Conservation (phyloP, 2,329 filamentous ascomycete species). For the Pestalotiopsis sp. region DNA sequence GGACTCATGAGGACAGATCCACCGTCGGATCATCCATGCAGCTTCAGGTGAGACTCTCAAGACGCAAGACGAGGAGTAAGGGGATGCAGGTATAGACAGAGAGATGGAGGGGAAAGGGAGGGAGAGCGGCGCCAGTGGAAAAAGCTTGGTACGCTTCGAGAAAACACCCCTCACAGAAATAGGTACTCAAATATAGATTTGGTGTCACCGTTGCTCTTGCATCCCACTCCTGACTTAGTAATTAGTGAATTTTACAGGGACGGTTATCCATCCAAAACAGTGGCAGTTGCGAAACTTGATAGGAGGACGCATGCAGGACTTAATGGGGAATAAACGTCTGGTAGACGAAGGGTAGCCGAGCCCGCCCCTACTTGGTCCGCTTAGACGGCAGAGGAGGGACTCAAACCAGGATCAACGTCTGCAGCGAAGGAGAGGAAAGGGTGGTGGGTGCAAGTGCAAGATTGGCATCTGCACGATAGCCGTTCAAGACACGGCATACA, state of each 20-base stretch:
- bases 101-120: neutral
- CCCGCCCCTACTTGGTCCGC: neutral
- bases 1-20: constrained; percentile 5
- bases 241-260: neutral
- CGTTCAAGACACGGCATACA: constrained; percentile 2
- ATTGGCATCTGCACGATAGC: constrained; percentile 7
- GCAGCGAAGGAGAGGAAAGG: neutral
- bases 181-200: neutral
- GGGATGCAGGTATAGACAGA: too few species aligned
- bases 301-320: neutral
- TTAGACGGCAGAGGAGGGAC: neutral
- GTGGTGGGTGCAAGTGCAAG: constrained; percentile 6
- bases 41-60: constrained; percentile 9
- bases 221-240: neutral
- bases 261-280: neutral
- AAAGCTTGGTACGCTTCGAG: neutral
- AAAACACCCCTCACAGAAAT: neutral
- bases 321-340: neutral
- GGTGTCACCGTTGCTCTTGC: neutral
- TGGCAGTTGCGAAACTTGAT: neutral
- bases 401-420: neutral
- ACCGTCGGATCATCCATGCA: constrained; percentile 12
- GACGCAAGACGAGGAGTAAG: neutral
- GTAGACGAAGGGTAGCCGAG: neutral
- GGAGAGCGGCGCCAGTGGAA: neutral